Percentiles rank a stretch among this genome's conserved stretches.
phyloP scores from a whole-genome alignment of 148 eudicot species.

The Rhododendron molle region DNA sequence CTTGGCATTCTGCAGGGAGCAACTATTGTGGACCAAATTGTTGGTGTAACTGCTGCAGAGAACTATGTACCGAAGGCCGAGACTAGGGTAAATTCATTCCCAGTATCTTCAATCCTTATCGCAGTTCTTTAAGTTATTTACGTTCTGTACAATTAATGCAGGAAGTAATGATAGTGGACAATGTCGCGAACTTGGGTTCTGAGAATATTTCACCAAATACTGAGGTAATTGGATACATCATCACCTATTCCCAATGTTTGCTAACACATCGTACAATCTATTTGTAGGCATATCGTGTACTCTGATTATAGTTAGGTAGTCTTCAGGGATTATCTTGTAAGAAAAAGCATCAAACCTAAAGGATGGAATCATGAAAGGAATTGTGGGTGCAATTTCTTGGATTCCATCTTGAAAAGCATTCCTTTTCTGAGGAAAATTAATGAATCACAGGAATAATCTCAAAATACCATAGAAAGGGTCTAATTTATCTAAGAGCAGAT shows the following conservation, averaged over 20 bases:
- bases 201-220: conserved; percentile 37
- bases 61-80: conserved; percentile 56
- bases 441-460: neutral
- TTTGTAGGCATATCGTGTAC: neutral
- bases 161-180: conserved; percentile 46
- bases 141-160: conserved; percentile 19
- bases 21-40: conserved; percentile 91
- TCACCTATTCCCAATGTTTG: neutral
- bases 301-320: neutral
- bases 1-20: conserved; percentile 62
- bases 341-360: neutral
- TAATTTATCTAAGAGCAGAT: neutral
- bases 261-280: neutral
- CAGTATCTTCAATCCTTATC: neutral
- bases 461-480: neutral
- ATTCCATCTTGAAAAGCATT: neutral
- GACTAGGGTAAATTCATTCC: conserved; percentile 28
- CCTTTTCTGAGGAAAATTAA: neutral
- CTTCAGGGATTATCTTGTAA: neutral
- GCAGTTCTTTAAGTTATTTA: neutral
- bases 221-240: conserved; percentile 29
- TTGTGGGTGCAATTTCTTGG: neutral
- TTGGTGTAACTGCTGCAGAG: conserved; percentile 61
- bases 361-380: neutral
- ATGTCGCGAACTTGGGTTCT: conserved; percentile 27